Evolutionary conservation across 352 stramenopile genomes (phyloP).

Genomic region (Pythium rishiriense): DNA sequence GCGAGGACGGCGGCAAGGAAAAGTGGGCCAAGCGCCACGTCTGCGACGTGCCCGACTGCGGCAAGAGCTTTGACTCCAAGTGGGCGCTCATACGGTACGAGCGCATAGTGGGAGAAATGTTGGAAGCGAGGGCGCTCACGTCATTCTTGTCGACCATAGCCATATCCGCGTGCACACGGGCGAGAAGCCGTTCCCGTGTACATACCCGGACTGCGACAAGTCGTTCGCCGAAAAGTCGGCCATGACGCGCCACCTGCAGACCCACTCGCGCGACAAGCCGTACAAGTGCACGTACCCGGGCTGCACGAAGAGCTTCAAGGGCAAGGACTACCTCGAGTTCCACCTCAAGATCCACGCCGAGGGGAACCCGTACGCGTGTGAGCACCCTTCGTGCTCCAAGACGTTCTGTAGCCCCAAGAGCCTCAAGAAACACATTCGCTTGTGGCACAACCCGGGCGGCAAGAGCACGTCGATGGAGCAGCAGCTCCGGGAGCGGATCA

Average conservation of each 20-base stretch:
- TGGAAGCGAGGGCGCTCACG: neutral
- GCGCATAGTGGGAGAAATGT: neutral
- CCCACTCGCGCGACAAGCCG: constrained; percentile 82
- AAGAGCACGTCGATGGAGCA: constrained; percentile 88
- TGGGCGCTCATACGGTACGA: constrained; percentile 77
- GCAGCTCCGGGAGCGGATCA: constrained; percentile 80
- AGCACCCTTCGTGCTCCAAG: constrained; percentile 80
- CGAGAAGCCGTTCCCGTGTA: constrained; percentile 87
- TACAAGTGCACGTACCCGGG: constrained; percentile 86
- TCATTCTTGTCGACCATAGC: constrained; percentile 26
- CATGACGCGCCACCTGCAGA: constrained; percentile 85
- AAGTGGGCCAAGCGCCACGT: constrained; percentile 79
- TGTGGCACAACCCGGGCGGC: constrained; percentile 80
- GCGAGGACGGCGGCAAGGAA: constrained; percentile 26
- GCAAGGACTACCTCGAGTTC: constrained; percentile 84
- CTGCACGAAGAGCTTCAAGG: constrained; percentile 88
- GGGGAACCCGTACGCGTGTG: constrained; percentile 78
- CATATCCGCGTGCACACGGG: constrained; percentile 88
- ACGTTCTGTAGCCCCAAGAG: constrained; percentile 86
- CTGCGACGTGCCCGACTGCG: constrained; percentile 63
- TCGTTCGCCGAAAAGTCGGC: constrained; percentile 88
- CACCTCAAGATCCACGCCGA: constrained; percentile 85
- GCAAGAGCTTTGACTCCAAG: constrained; percentile 86
- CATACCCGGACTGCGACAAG: constrained; percentile 82
- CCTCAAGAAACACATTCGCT: constrained; percentile 79